phyloP scores from a whole-genome alignment of 139 green algal genomes.

The Limnomonas spitsbergensis region DNA sequence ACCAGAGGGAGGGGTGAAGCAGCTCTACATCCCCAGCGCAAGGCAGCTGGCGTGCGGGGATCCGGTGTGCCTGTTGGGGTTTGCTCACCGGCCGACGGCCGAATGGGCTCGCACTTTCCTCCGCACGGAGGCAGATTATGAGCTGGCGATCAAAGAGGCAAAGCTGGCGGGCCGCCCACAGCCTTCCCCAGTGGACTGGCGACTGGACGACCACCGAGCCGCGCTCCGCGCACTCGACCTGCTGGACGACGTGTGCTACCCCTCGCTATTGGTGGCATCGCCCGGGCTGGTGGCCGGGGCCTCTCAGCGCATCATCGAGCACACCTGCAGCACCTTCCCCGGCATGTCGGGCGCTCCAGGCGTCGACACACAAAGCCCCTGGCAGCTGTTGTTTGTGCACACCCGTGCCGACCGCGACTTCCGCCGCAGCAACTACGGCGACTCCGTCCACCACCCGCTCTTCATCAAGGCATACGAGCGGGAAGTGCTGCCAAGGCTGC shows the following conservation, averaged over 20 bases:
- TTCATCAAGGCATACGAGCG: conserved; percentile 24
- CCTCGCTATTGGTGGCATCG: conserved; percentile 8
- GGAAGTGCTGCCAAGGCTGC: conserved; percentile 21
- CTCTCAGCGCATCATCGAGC: conserved; percentile 20
- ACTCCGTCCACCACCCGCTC: conserved; percentile 16
- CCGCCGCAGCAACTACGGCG: conserved; percentile 23
- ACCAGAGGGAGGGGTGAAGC: background rate
- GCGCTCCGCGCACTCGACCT: background rate
- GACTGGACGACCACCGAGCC: background rate
- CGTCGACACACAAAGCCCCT: conserved; percentile 10
- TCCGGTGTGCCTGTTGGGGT: conserved; percentile 14
- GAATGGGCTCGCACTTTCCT: conserved; percentile 19
- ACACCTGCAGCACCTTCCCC: conserved; percentile 24
- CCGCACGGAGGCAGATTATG: conserved; percentile 19
- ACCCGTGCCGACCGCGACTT: conserved; percentile 18
- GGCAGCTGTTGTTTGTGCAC: conserved; percentile 22
- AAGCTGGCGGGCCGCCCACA: background rate
- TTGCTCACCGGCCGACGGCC: conserved; percentile 10
- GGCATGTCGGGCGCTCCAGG: conserved; percentile 18
- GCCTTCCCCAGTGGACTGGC: conserved; percentile 1
- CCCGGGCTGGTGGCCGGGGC: conserved; percentile 2
- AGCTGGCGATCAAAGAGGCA: background rate
- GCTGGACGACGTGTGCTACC: conserved; percentile 16
- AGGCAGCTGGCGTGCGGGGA: conserved; percentile 12
- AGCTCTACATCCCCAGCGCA: conserved; percentile 20